These are phyloP conservation scores for Athelia sp. DNA, from an alignment of 1,284 basidiomycete species.

Conservation along the genomic window DNA sequence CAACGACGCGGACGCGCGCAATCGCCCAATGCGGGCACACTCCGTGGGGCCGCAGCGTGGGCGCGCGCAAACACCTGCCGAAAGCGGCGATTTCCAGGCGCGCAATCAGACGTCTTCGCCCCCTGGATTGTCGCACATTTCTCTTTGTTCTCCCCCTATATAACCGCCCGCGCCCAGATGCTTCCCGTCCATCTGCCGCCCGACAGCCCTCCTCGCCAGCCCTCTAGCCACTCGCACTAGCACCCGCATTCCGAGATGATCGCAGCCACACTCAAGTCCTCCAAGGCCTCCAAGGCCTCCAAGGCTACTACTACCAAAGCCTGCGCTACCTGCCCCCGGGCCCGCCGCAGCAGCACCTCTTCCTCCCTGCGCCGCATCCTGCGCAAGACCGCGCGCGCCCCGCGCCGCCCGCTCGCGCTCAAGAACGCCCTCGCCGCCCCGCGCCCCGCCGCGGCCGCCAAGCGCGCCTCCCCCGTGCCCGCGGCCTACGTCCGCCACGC, in stretches of 20 bases:
- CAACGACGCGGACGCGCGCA: no score
- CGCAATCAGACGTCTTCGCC: no score
- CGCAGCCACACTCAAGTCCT: not conserved
- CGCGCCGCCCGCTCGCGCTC: not conserved
- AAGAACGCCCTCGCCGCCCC: not conserved
- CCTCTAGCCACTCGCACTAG: not conserved
- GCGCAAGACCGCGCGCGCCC: not conserved
- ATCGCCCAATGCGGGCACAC: no score
- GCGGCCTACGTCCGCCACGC: conserved; percentile 26
- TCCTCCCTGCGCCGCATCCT: not conserved
- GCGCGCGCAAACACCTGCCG: no score
- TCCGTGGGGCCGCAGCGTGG: no score
- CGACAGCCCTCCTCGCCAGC: not conserved
- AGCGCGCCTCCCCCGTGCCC: conserved; percentile 27
- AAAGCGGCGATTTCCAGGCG: no score
- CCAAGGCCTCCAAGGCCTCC: no score
- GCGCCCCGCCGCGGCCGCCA: conserved; percentile 7
- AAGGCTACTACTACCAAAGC: no score
- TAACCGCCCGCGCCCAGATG: not conserved
- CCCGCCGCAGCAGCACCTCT: not conserved
- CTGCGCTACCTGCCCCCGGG: not conserved
- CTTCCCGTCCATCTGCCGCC: not conserved
- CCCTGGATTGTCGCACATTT: not conserved
- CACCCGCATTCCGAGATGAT: not conserved
- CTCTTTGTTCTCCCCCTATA: not conserved